Base-by-base conservation (phyloP, 306 rosid genomes). In the Vigna nakashimae region DNA sequence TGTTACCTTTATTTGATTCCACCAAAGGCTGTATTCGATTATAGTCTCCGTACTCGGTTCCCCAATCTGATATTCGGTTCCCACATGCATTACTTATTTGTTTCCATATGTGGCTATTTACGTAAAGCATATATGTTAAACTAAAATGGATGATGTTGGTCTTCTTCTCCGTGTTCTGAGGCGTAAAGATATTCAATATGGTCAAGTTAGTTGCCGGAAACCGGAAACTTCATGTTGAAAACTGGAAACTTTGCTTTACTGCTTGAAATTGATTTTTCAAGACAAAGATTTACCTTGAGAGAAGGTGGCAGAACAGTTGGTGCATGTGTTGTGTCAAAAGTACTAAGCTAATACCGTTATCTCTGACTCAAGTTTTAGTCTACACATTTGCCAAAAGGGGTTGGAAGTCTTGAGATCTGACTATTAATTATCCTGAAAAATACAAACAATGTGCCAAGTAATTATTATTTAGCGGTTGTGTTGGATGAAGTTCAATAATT, bases 221-320 rank as follows among this genome's bases (percentile, higher is more conserved):
- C 38, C 34, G 28, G 69, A 49, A 43, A 17, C 22, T 62, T 50
- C 46, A 50, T 82, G 72, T 0, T 26, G 28, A 3, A 26, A 26
- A 38, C 45, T 69, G 51, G 53, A 52, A 42, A 43, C 60, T 22
- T 57, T 68, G 34, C 24, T 45, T 67, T 32, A 56, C 42, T 73
- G 70, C 52, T 73, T 80, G 59, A 49, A 53, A 2, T 82, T 59
- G 49, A 18, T 75, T 58, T 75, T 70, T 42, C 91, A 95, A 98
- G 99, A 78, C 99, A 95, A 90, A 86, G 99, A 90, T 95, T 95
- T 92, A 97, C 98, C 45, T 86, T 95, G 84, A 89, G 99, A 85
- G 97, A 95, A 85, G 99, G 99, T 38, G 98, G 99, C 38, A 95
- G 99, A 85, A 95, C 99, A 7, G 99, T 95, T 59, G 99, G 99